Base-by-base conservation (phyloP, 2,329 filamentous ascomycete species). In the Pseudogymnoascus sp. region DNA sequence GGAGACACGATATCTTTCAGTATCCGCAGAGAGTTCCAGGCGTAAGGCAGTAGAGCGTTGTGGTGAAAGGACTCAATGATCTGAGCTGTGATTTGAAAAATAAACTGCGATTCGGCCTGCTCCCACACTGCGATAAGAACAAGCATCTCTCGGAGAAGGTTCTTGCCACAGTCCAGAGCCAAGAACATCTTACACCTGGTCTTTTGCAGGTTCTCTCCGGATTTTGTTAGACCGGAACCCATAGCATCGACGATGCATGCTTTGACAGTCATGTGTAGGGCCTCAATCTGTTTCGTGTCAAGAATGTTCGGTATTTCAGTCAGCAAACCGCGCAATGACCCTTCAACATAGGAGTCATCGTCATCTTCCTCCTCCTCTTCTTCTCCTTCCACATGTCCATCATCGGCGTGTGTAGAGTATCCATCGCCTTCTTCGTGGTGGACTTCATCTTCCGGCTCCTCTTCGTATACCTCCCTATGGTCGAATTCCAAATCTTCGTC, bases 121-220 rank as follows among this genome's bases (percentile, higher is more conserved):
- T 97, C 93, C 93, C 93, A 97, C 7, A 96, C 93, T 4, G 93
- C 93, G 66, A 97, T 96, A 74, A 97, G 97, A 64, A 97, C 96
- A 46, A 97, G 81, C 71, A 97, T 84, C 74, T 97, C 93, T 63
- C 93, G 84, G 1, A 97, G 80, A 3, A 97, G 80, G 72, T 96
- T 96, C 68, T 93, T 88, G 2, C 93, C 93, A 66, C 91, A 96
- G 71, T 96, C 92, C 65, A 96, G 85, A 0, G 92, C 92, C 43
- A 97, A 80, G 60, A 97, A 84, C 72, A 97, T 89, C 72, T 96
- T 90, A 71, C 93, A 97, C 21, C 93, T 82, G 1, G 93, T 91
- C 66, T 92, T 91, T 75, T 97, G 92, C 76, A 96, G 87, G 72
- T 93, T 96, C 72, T 91, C 89, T 16, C 88, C 88, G 11, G 82